Evolutionary conservation across 768 basidiomycete genomes (phyloP).

Genomic region (Rhizopogon vinicolor): DNA sequence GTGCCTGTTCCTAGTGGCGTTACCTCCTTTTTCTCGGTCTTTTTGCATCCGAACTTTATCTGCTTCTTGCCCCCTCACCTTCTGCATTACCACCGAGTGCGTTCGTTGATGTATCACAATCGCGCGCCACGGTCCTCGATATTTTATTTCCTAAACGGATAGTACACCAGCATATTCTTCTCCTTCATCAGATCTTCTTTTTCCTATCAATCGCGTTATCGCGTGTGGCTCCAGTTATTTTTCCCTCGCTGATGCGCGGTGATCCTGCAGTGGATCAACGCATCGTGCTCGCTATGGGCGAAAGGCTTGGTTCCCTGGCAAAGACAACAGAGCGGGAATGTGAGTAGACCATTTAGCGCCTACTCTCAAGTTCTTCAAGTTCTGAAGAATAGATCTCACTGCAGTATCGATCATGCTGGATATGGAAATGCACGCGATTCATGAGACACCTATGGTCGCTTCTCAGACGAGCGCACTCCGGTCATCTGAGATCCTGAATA

Average conservation of each 20-base stretch:
- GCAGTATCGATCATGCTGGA: conserved; percentile 50
- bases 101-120: conserved; percentile 17
- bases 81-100: conserved; percentile 20
- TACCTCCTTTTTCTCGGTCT: conserved; percentile 65
- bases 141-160: conserved; percentile 58
- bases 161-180: conserved; percentile 70
- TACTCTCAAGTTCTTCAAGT: background rate
- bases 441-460: conserved; percentile 25
- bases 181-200: conserved; percentile 75
- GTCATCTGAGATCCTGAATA: conserved; percentile 21
- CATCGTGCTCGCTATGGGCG: conserved; percentile 34
- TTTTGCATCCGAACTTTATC: conserved; percentile 57
- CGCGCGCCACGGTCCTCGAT: conserved; percentile 28
- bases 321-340: conserved; percentile 52
- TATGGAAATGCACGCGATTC: conserved; percentile 49
- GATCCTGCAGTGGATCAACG: conserved; percentile 22
- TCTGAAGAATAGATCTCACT: background rate
- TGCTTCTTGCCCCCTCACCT: conserved; percentile 58
- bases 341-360: conserved; percentile 17
- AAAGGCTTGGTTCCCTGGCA: conserved; percentile 37
- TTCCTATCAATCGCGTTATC: conserved; percentile 70
- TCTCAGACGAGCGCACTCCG: conserved; percentile 24
- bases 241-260: conserved; percentile 31
- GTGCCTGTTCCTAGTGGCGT: conserved; percentile 56
- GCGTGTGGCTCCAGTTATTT: conserved; percentile 64